Percentiles rank a stretch among this genome's conserved stretches.
phyloP scores from a whole-genome alignment of 352 stramenopile species.

The Pythium coloratum region DNA sequence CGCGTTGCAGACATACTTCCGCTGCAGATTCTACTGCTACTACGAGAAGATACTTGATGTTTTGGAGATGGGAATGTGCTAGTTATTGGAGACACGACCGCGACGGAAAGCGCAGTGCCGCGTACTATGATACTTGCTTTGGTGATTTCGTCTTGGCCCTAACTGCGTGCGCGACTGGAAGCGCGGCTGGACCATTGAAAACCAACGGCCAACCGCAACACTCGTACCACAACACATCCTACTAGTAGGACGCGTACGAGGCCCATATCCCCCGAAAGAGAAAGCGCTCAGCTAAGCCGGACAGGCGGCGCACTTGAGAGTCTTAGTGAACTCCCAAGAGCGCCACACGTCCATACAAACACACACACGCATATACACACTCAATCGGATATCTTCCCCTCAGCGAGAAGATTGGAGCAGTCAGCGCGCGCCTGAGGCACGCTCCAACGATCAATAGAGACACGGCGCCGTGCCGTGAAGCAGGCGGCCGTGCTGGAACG shows the following conservation, averaged over 20 bases:
- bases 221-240: conserved; percentile 42
- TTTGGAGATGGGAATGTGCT: conserved; percentile 37
- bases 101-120: conserved; percentile 54
- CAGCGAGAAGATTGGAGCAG: conserved; percentile 77
- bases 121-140: conserved; percentile 81
- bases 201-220: conserved; percentile 75
- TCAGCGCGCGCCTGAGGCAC: conserved; percentile 74
- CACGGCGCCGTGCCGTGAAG: conserved; percentile 28
- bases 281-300: conserved; percentile 31
- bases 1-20: not conserved
- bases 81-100: conserved; percentile 83
- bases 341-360: conserved; percentile 5
- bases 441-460: conserved; percentile 43
- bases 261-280: conserved; percentile 35
- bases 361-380: conserved; percentile 17
- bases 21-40: not conserved
- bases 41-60: not conserved
- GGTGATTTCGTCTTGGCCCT: conserved; percentile 49
- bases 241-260: conserved; percentile 29
- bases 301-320: not conserved
- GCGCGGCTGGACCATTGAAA: conserved; percentile 72
- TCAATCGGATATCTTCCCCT: conserved; percentile 36
- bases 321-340: not conserved
- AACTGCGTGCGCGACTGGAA: conserved; percentile 42
- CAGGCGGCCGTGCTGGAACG: conserved; percentile 30